Conservation (phyloP, 2,329 filamentous ascomycete genomes). For the Coniochaeta sp. region DNA sequence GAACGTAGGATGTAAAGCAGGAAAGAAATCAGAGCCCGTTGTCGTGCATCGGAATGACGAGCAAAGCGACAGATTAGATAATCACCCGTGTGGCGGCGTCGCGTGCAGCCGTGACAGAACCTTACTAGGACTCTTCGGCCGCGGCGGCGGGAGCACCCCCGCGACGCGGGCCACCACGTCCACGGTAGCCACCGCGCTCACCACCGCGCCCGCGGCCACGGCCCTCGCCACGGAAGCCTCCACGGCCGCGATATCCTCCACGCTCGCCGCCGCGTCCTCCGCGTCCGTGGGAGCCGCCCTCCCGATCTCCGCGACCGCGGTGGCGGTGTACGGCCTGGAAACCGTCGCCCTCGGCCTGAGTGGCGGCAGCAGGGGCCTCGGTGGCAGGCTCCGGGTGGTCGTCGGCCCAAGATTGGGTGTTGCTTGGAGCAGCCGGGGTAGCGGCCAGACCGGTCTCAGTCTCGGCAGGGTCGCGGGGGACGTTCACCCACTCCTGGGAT, state of each 20-base stretch:
- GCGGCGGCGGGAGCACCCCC: not conserved
- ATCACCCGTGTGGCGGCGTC: not conserved
- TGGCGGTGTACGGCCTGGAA: slow-evolving; percentile 66
- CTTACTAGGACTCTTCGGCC: slow-evolving; percentile 2
- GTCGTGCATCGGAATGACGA: not conserved
- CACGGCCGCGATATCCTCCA: slow-evolving; percentile 42
- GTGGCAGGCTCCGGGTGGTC: slow-evolving; percentile 54
- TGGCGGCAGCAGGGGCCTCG: slow-evolving; percentile 33
- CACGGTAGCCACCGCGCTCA: slow-evolving; percentile 38
- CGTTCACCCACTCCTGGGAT: slow-evolving; percentile 64
- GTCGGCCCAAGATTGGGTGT: slow-evolving; percentile 72
- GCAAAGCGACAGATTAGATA: not conserved
- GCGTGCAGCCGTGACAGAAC: not conserved
- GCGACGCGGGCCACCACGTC: slow-evolving; percentile 22
- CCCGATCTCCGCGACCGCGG: slow-evolving; percentile 46
- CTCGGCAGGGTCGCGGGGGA: slow-evolving; percentile 59
- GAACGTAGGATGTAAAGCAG: not conserved
- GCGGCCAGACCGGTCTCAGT: slow-evolving; percentile 59
- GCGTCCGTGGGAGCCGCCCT: slow-evolving; percentile 20
- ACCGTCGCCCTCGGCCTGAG: slow-evolving; percentile 45
- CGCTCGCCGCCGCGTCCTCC: slow-evolving; percentile 23
- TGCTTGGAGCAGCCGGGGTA: slow-evolving; percentile 47
- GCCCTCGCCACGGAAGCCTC: slow-evolving; percentile 40
- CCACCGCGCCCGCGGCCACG: slow-evolving; percentile 33
- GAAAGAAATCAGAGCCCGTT: not conserved